Evolutionary conservation across 805 yeast genomes (phyloP), one percentile per base, ranked within the genome.

Genomic region (Vanderwaltozyma verrucispora): DNA sequence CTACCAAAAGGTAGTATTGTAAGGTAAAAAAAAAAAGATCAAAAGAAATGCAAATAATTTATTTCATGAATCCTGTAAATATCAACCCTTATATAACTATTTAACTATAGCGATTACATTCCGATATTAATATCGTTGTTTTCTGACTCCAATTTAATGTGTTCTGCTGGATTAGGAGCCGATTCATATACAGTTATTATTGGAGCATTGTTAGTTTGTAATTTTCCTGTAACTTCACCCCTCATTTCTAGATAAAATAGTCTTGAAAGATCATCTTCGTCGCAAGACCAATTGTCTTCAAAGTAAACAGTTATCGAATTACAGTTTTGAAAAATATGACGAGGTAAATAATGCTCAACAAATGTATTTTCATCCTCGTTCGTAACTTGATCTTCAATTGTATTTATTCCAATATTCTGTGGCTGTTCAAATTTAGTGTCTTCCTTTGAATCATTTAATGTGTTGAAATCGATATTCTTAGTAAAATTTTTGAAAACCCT

Each of bases 131-230:
- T 3, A 33, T 23, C 11, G 6, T 19, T 27, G n/a, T 37, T 36
- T 18, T 51, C 54, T 3, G 45, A 20, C 39, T 55, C 56, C 32
- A 59, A 16, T 34, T 60, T 68, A 46, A 70, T 75, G 57, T 89
- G 96, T 54, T 88, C 96, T 1, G 80, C 75, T 0, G 96, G 96
- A 55, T 88, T 88, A 3, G 96, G 92, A 0, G 95, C 94, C 38
- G 87, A 74, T 60, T 89, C 97, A 57, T 88, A 89, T 16, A 83
- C 53, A 0, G 95, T 69, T 13, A 81, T 68, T 14, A 85, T 74
- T 0, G 95, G 95, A 4, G 45, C 47, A 14, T 50, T 46, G 11
- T 43, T 41, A 3, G 39, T 25, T 6, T 33, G 37, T 15, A 33
- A 30, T 20, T 43, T 37, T 3, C 49, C 43, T 8, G 72, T 65